phyloP scores from a whole-genome alignment of 441 rosid species.

The Corymbia citriodora region DNA sequence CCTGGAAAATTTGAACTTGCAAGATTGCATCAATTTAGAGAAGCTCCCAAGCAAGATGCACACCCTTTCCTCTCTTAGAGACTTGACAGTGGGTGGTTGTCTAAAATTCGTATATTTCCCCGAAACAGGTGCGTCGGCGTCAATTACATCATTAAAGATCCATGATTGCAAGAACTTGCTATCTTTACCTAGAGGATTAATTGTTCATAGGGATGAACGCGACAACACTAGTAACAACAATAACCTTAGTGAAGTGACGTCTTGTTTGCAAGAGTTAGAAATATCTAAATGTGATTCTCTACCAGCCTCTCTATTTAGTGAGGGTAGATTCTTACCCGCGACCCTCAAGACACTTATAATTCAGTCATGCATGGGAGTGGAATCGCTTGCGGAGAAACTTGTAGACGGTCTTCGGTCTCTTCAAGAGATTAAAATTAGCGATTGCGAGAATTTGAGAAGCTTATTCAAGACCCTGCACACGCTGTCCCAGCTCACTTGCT shows the following conservation, averaged over 20 bases:
- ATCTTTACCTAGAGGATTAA: neutral
- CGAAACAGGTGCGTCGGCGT: accelerated
- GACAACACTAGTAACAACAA: accelerated
- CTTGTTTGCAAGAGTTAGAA: accelerated
- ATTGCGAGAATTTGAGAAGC: neutral
- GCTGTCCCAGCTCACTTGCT: neutral
- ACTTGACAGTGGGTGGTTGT: accelerated
- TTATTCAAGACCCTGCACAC: neutral
- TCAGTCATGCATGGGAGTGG: accelerated
- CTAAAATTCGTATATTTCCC: accelerated
- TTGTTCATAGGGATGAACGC: accelerated
- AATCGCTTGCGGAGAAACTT: neutral
- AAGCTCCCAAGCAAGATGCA: neutral
- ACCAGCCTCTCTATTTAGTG: neutral
- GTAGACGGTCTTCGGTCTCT: neutral
- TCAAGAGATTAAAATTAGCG: accelerated
- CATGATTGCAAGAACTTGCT: accelerated
- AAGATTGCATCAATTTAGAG: accelerated
- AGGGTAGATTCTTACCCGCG: neutral
- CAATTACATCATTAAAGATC: accelerated
- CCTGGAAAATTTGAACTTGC: accelerated
- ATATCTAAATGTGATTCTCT: accelerated
- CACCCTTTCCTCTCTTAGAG: accelerated
- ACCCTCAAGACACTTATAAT: too few species aligned
- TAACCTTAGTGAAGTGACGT: accelerated